A percentile compares a stretch with the other conserved stretches of the same genome.
Conservation (phyloP, 345 rosid species). For the Erysimum cheiranthoides region DNA sequence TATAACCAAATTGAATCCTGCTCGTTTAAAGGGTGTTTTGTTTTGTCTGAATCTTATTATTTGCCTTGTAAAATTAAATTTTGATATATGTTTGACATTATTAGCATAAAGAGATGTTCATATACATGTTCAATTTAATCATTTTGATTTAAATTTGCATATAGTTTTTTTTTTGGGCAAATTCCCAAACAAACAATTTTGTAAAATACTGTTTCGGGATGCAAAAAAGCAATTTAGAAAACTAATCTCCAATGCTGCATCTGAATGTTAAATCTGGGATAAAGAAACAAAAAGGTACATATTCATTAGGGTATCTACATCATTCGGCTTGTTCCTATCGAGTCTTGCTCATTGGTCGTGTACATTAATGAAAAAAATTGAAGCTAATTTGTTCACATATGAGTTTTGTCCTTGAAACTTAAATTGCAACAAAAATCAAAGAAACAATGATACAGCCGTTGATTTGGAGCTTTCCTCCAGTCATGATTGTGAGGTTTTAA, state of each 20-base stretch:
- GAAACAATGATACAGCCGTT: slow-evolving; percentile 34
- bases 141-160: too few species aligned
- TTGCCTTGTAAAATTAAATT: too few species aligned
- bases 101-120: too few species aligned
- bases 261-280: too few species aligned
- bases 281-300: neutral
- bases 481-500: too few species aligned
- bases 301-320: neutral
- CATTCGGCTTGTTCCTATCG: slow-evolving; percentile 1
- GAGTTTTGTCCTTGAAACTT: slow-evolving; percentile 25
- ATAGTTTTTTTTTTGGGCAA: too few species aligned
- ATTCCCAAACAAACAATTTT: too few species aligned
- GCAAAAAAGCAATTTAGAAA: neutral
- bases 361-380: neutral
- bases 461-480: slow-evolving; percentile 38
- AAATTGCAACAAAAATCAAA: slow-evolving; percentile 17
- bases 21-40: neutral
- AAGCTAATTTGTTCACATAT: slow-evolving; percentile 29
- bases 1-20: neutral
- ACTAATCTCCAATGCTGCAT: neutral
- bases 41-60: too few species aligned
- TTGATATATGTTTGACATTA: too few species aligned
- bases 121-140: too few species aligned
- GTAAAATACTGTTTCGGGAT: neutral
- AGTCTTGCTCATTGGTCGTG: neutral